These are phyloP conservation scores for Suillus tomentosus DNA, from an alignment of 768 basidiomycete genomes.

Conservation along the genomic window DNA sequence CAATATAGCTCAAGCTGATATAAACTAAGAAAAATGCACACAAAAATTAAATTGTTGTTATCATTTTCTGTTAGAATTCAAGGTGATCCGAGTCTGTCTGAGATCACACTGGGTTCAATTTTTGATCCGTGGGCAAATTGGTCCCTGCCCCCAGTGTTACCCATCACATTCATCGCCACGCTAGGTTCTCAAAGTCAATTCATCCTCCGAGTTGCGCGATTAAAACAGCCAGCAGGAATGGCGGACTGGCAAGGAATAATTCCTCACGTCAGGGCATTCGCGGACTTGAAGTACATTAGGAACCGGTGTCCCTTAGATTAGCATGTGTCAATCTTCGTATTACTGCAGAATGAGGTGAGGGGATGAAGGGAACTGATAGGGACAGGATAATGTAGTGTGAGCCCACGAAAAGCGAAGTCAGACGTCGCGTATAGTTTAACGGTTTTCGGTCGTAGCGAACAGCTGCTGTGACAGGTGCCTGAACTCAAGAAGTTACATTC, in stretches of 20 bases:
- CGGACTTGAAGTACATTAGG: not conserved
- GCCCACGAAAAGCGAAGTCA: not conserved
- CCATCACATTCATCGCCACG: too few relatives aligned
- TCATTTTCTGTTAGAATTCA: too few relatives aligned
- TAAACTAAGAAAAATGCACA: too few relatives aligned
- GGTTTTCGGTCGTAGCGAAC: not conserved
- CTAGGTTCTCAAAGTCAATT: too few relatives aligned
- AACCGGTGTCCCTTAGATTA: not conserved
- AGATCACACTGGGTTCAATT: too few relatives aligned
- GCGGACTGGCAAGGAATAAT: not conserved
- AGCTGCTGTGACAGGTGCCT: not conserved
- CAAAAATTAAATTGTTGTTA: too few relatives aligned
- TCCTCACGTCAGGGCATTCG: not conserved
- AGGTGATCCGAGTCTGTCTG: too few relatives aligned
- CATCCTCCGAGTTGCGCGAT: not conserved
- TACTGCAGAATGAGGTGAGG: not conserved
- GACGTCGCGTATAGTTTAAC: not conserved
- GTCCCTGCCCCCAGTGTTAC: too few relatives aligned
- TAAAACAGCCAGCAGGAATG: not conserved
- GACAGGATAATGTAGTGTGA: not conserved
- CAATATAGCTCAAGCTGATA: too few relatives aligned
- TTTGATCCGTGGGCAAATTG: too few relatives aligned
- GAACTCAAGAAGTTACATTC: not conserved
- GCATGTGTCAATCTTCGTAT: not conserved
- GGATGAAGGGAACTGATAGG: not conserved